Base-by-base conservation (phyloP, 202 grass and related monocot genomes). In the Carex sylvatica region DNA sequence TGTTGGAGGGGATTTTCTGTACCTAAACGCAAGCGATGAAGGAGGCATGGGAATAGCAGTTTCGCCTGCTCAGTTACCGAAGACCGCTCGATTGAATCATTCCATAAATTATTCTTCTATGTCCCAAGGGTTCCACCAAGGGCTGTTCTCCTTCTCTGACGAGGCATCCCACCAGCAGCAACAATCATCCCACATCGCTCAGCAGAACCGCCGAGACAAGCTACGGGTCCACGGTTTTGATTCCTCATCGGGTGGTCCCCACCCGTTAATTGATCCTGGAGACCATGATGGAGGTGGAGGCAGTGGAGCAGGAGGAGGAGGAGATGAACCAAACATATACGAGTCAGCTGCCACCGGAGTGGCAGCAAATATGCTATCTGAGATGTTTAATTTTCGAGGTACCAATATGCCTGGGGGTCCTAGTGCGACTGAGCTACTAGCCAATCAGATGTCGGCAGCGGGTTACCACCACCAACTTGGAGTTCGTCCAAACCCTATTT, bases 51-150 rank as follows among this genome's bases (percentile, higher is more conserved):
- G 93, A 86, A 85, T 93, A 95, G 89, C 86, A 79, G 86, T 88
- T 84, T 84, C 89, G 84, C 87, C 90, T 31, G 88, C 84, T 74
- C 88, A 86, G 86, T 42, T 84, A 31, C 51, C 67, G 7, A 80
- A 82, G 31, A 70, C 23, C 10, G 14, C 55, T 33, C 20, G 33
- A 26, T 55, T 54, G 5, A 63, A 31, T 78, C 16, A 35, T 44
- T 26, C 53, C 6, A 42, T 42, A 60, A 79, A 78, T 66, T 58
- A 44, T 82, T 69, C 53, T 83, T 91, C 97, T 93, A 99, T 99
- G 93, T 95, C 95, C 77, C 91, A 93, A 82, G 93, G 93, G 56
- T 99, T 99, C 93, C 97, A 93, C 81, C 92, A 89, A 81, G 92
- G 82, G 86, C 81, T 91, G 88, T 99, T 92, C 85, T 86, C 85